Base-by-base conservation (phyloP, 2,329 filamentous ascomycete genomes). In the Thielaviopsis ethacetica region DNA sequence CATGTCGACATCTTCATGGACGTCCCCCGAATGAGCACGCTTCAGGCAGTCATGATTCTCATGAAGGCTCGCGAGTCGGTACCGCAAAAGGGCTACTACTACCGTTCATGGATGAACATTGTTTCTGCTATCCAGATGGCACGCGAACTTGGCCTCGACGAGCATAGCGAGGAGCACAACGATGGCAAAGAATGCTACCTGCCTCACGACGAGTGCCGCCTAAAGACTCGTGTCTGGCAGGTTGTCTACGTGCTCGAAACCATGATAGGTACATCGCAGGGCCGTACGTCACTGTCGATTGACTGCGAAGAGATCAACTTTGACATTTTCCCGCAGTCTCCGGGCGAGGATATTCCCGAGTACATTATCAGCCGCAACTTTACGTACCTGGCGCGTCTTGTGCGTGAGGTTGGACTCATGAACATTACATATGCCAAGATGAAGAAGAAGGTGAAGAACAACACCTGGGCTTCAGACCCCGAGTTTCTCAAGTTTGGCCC, bases 1-100 rank as follows among this genome's bases (percentile, higher is more conserved):
- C 91, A 97, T 67, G 86, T 91, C 64, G 86, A 95, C 69, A 88
- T 86, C 55, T 97, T 96, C 69, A 91, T 95, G 80, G 91, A 96
- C 66, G 83, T 91, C 24, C 90, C 91, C 1, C 80, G 91, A 55
- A 68, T 97, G 53, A 96, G 89, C 71, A 97, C 93, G 0, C 83
- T 97, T 10, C 91, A 97, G 71, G 91, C 90, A 2, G 75, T 95
- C 62, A 73, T 96, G 52, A 84, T 97, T 52, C 77, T 96, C 19
- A 73, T 96, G 51, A 97, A 97, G 70, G 93, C 91, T 1, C 81
- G 90, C 63, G 91, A 97, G 70, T 86, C 88, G n/a, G 83, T 86
- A 9, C 91, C 91, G 0, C 95, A 95, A 68, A 83, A 88, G 62
- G 93, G 93, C 1, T 97, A 97, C 68, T 97, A 93, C 70, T 97